Percentiles rank a stretch among this genome's conserved stretches.
These are phyloP conservation scores for Agarophyton chilense DNA, from an alignment of 23 red algal species.

Conservation along the genomic window DNA sequence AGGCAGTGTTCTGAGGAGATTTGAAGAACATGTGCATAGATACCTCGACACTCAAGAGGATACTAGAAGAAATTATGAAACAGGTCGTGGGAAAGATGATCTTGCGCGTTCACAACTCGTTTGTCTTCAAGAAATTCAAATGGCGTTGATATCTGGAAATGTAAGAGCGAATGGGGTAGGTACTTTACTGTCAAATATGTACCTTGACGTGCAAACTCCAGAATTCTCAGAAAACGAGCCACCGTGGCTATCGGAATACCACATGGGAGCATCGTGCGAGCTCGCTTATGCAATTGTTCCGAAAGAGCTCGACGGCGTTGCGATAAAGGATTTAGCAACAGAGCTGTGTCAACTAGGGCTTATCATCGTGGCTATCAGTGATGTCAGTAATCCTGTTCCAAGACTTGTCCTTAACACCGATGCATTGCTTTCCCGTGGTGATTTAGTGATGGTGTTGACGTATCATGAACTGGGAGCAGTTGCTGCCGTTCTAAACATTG, in stretches of 20 bases:
- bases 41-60: conserved; percentile 16
- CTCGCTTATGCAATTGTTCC: conserved; percentile 62
- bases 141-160: conserved; percentile 72
- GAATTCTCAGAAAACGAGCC: conserved; percentile 36
- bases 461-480: conserved; percentile 42
- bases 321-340: conserved; percentile 33
- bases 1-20: not conserved
- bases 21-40: conserved; percentile 18
- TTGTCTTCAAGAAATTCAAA: conserved; percentile 75
- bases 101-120: conserved; percentile 49
- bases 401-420: conserved; percentile 22
- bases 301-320: conserved; percentile 46
- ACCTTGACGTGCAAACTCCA: conserved; percentile 54
- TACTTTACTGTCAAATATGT: conserved; percentile 74
- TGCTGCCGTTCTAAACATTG: conserved; percentile 7
- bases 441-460: conserved; percentile 62
- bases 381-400: conserved; percentile 10
- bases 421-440: conserved; percentile 12
- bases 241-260: conserved; percentile 69
- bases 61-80: not conserved
- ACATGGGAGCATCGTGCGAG: conserved; percentile 52
- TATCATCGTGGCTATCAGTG: conserved; percentile 19
- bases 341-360: conserved; percentile 54
- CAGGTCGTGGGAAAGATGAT: not conserved
- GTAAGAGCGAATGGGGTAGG: conserved; percentile 57